Evolutionary conservation across 371 early-diverging fungal species (phyloP).

Genomic region (Dichotomocladium elegans): DNA sequence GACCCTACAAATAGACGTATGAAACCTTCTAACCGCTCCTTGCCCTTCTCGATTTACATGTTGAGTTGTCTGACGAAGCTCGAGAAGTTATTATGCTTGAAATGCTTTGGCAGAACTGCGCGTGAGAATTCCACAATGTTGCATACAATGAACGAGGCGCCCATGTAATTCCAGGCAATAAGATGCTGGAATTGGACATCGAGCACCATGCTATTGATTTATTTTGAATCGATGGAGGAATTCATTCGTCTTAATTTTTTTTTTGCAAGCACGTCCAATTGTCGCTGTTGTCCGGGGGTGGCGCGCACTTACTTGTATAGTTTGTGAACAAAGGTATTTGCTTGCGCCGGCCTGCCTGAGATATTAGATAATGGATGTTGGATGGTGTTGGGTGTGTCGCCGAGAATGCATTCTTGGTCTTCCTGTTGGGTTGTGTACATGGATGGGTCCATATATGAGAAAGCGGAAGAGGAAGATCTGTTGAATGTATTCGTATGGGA

Average conservation of each 20-base stretch:
- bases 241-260: background rate
- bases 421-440: too few relatives aligned
- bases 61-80: conserved; percentile 89
- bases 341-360: conserved; percentile 13
- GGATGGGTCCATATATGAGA: too few relatives aligned
- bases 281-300: background rate
- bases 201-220: conserved; percentile 66
- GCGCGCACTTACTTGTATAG: conserved; percentile 14
- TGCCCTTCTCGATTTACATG: too few relatives aligned
- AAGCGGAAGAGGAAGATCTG: too few relatives aligned
- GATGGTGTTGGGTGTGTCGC: too few relatives aligned
- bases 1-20: too few relatives aligned
- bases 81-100: conserved; percentile 84
- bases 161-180: conserved; percentile 80
- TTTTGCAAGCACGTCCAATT: background rate
- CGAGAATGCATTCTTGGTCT: too few relatives aligned
- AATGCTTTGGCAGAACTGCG: conserved; percentile 72
- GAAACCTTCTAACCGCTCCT: too few relatives aligned
- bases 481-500: too few relatives aligned
- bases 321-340: conserved; percentile 21
- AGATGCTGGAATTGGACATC: conserved; percentile 75
- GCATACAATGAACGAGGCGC: conserved; percentile 87
- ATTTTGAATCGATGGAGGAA: too few relatives aligned
- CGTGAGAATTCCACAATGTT: conserved; percentile 88
- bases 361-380: too few relatives aligned